Evolutionary conservation across 805 yeast species (phyloP), one percentile per base, ranked within the genome.

Genomic region (Priceomyces fermenticarens): DNA sequence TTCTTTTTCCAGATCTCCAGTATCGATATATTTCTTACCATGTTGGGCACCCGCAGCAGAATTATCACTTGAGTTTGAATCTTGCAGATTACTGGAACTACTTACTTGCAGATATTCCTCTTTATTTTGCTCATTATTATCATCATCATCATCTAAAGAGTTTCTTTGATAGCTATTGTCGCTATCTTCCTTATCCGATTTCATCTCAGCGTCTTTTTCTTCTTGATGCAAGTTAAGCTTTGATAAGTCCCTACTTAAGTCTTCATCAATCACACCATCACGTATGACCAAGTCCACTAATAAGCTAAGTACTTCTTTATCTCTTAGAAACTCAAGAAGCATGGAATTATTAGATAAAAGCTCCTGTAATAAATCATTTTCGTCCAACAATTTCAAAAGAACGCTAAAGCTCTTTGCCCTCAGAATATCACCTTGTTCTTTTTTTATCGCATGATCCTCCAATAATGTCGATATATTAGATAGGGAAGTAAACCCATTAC

Each of bases 401-500:
- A 65, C 60, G 2, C 55, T 58, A 14, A 51, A 55, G 3, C 59
- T 46, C 29, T 47, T 40, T 8, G 51, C 35, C 20, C 48, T 42
- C 42, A 42, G 48, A 12, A 40, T 35, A 13, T 52, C 53, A 14
- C 47, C 51, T 30, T 47, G 45, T 16, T 52, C 61, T 16, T 43
- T 43, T 41, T 47, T 54, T 38, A 51, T 44, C 14, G 56, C 47
- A 43, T 64, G 56, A 38, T 60, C 58, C 40, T 70, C 75, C 40
- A 70, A 58, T 20, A 70, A 52, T 11, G 69, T 60, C 33, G 67
- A 58, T 35, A 70, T 63, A 39, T 68, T 70, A 25, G 72, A 66
- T 30, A 68, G 51, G 36, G 73, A 66, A 20, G 72, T 63, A 51
- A 68, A 69, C 38, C 75, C 75, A 52, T 67, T 70, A 45, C 70